Evolutionary conservation across 768 basidiomycete species (phyloP), one percentile per base, ranked within the genome.

Genomic region (Tulasnella sp.): DNA sequence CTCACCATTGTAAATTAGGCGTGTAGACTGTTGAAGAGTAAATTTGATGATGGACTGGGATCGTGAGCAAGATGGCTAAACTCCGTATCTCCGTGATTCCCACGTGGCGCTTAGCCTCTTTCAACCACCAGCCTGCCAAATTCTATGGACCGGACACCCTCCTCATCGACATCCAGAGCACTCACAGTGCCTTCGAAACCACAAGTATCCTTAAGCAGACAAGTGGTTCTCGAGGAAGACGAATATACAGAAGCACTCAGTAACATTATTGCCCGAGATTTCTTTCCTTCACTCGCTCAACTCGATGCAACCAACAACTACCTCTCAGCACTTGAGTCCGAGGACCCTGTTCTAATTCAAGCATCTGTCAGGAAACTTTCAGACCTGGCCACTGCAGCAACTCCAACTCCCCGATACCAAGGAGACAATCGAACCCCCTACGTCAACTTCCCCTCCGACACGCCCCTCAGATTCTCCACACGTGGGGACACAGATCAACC

Each of bases 201-300:
- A 25, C 45, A 77, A 42, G 31, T 36, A 19, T 78, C 78, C 31
- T 58, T 78, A 25, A 78, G 78, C 67, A 71, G 54, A 49, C 78
- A 78, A 67, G 40, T 67, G 3, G 71, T 78, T 29, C 71, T 78
- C 15, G 78, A 78, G 14, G 97, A 99, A 85, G 97, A 99, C 78
- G 94, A 96, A 81, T 99, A 99, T 82, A 96, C 94, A 1, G 90
- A 89, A 67, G 93, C 92, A 1, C 86, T 99, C 29, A 94, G 93
- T 14, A 88, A 90, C 68, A 98, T 99, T 80, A 99, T 99, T 80
- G 92, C 93, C 49, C 91, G 97, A 70, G 97, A 99, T 84, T 99
- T 99, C 87, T 99, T 99, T 81, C 97, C 97, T 0, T 94, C 94
- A 15, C 88, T 99, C 12, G 89, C 91, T 22, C 93, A 94, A 79